Conservation (phyloP, 2,329 filamentous ascomycete genomes). For the Cladosporium sp. region DNA sequence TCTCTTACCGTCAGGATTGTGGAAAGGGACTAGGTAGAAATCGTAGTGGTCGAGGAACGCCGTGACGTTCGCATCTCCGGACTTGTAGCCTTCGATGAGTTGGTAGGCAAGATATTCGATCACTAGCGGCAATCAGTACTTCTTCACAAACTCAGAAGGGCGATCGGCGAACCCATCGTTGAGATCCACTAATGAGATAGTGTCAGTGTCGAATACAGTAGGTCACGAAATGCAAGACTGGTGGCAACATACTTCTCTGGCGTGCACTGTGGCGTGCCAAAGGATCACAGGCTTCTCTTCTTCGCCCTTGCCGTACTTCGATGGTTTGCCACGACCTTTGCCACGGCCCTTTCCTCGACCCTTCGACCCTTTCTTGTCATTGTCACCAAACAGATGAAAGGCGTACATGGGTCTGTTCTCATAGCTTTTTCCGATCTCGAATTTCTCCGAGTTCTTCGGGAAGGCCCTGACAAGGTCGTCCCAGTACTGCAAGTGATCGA, state of each 20-base stretch:
- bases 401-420: conserved; percentile 40
- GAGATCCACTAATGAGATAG: conserved; percentile 46
- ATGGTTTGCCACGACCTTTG: not conserved
- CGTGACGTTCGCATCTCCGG: conserved; percentile 32
- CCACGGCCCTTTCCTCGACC: not conserved
- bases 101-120: conserved; percentile 49
- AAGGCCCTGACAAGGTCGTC: conserved; percentile 41
- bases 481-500: conserved; percentile 47
- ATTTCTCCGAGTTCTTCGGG: conserved; percentile 43
- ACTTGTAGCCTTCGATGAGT: conserved; percentile 43
- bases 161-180: conserved; percentile 33
- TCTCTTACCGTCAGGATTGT: conserved; percentile 50
- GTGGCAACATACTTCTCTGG: conserved; percentile 34
- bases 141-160: not conserved
- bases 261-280: conserved; percentile 54
- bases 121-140: conserved; percentile 23
- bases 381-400: conserved; percentile 50
- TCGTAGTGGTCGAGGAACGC: conserved; percentile 56
- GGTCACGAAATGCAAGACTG: too few species aligned
- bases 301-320: not conserved
- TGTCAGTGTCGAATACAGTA: too few species aligned
- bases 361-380: conserved; percentile 12
- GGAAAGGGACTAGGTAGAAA: conserved; percentile 58
- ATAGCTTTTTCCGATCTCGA: conserved; percentile 44
- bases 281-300: conserved; percentile 42